These are phyloP conservation scores for Astrothelium macrocarpum DNA, from an alignment of 495 filamentous ascomycete species.

Conservation along the genomic window DNA sequence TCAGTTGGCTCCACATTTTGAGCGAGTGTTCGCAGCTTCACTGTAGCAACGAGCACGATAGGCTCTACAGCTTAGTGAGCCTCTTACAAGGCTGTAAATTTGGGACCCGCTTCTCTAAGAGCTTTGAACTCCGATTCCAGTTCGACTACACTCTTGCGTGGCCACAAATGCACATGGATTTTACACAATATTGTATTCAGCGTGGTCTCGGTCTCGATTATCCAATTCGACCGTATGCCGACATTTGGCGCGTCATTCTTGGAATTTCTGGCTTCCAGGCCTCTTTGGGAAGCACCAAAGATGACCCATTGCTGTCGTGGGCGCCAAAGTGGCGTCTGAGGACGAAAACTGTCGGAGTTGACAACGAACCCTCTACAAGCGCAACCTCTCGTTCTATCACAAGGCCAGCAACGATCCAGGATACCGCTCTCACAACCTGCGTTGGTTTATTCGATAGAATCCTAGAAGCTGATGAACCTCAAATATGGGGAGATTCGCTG, in stretches of 20 bases:
- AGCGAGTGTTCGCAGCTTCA: slow-evolving; percentile 1
- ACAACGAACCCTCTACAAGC: background rate
- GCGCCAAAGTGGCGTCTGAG: background rate
- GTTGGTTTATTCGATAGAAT: background rate
- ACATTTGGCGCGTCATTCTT: background rate
- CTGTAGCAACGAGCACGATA: background rate
- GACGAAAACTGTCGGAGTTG: background rate
- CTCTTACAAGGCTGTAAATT: slow-evolving; percentile 4
- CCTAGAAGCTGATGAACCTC: background rate
- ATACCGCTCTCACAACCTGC: background rate
- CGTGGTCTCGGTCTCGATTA: slow-evolving; percentile 3
- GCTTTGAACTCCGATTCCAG: background rate
- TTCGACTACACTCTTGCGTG: background rate
- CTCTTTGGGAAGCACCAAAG: background rate
- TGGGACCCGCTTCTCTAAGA: background rate
- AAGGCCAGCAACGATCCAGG: background rate
- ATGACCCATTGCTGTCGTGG: background rate
- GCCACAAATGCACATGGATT: background rate
- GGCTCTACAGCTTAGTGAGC: background rate
- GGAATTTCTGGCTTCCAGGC: background rate
- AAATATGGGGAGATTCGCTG: background rate
- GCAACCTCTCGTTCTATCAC: background rate
- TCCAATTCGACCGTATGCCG: background rate
- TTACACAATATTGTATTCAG: background rate
- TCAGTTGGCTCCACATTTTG: background rate